Conservation (phyloP, 176 grass and related monocot species). For the Aegilops tauschii region DNA sequence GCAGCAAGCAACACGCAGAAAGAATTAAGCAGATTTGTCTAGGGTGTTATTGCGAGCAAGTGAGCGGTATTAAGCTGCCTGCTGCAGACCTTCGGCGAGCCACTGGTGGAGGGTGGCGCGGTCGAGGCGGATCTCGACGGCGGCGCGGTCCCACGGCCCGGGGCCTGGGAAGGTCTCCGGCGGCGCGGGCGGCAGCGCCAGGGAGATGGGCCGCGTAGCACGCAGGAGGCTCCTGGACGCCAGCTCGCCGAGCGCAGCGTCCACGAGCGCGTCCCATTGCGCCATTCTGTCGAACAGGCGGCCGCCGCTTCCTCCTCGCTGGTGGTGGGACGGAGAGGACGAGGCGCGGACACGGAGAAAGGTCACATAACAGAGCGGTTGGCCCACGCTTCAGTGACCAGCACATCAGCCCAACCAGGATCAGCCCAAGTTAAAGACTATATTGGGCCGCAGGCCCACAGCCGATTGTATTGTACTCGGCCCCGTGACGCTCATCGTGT, state of each 20-base stretch:
- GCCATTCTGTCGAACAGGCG: constrained; percentile 54
- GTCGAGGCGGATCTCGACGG: constrained; percentile 63
- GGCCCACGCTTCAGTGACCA: constrained; percentile 6
- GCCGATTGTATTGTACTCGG: not conserved
- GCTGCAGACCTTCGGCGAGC: constrained; percentile 60
- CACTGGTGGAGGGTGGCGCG: constrained; percentile 55
- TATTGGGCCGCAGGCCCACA: not conserved
- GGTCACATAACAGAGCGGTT: not conserved
- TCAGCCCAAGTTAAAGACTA: not conserved
- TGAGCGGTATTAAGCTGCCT: not conserved
- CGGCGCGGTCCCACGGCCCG: constrained; percentile 62
- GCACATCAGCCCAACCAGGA: not conserved
- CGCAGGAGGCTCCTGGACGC: constrained; percentile 65
- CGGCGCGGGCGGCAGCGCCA: not conserved
- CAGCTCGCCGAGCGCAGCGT: constrained; percentile 46
- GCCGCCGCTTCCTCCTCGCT: not conserved
- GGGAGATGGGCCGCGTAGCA: constrained; percentile 50
- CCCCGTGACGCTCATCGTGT: not conserved
- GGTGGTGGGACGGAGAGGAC: constrained; percentile 2
- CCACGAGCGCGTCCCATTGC: constrained; percentile 61
- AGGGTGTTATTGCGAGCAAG: not conserved
- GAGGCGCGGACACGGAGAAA: not conserved
- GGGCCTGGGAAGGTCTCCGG: constrained; percentile 42
- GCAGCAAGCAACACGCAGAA: not conserved
- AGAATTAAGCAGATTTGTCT: not conserved